A percentile compares a stretch with the other conserved stretches of the same genome.
Evolutionary conservation across 106 monocot genomes (phyloP).

Genomic region (Iris macrosiphon): DNA sequence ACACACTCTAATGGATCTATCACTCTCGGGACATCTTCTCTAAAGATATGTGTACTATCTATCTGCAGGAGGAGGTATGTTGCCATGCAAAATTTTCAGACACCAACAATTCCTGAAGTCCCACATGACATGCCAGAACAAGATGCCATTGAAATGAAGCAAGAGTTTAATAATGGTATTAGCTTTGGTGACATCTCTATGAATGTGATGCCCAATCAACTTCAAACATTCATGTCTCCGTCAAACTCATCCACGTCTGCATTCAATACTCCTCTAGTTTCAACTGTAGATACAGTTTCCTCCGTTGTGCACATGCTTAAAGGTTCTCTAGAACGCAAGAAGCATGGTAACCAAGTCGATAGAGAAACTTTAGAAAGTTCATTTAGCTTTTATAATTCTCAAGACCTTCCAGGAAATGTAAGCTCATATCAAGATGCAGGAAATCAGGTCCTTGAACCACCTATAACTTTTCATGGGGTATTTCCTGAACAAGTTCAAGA

Average conservation of each 20-base stretch:
- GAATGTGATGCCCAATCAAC: slow-evolving; percentile 23
- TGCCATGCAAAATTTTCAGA: slow-evolving; percentile 51
- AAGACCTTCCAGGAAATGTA: slow-evolving; percentile 19
- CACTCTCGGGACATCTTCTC: too few species aligned
- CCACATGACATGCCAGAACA: slow-evolving; percentile 6
- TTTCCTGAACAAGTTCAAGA: slow-evolving; percentile 21
- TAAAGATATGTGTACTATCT: background rate
- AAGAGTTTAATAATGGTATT: slow-evolving; percentile 17
- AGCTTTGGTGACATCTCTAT: slow-evolving; percentile 22
- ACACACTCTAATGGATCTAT: too few species aligned
- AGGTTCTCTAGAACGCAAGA: slow-evolving; percentile 54
- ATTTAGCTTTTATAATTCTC: slow-evolving; percentile 29
- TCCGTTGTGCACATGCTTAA: slow-evolving; percentile 72
- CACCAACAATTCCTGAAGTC: slow-evolving; percentile 21
- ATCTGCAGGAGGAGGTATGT: slow-evolving; percentile 53
- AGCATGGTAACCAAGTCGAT: slow-evolving; percentile 20
- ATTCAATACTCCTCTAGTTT: slow-evolving; percentile 26
- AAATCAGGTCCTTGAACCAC: slow-evolving; percentile 21
- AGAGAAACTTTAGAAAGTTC: slow-evolving; percentile 21
- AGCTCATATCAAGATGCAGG: slow-evolving; percentile 16
- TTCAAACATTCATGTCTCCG: slow-evolving; percentile 37
- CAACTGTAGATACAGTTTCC: slow-evolving; percentile 40
- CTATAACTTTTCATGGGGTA: slow-evolving; percentile 15
- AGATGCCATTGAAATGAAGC: slow-evolving; percentile 10
- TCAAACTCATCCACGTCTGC: slow-evolving; percentile 53